Evolutionary conservation across 225 moss, liverwort and hornwort species (phyloP), one percentile per base, ranked within the genome.

Genomic region (Anthoceros angustus): DNA sequence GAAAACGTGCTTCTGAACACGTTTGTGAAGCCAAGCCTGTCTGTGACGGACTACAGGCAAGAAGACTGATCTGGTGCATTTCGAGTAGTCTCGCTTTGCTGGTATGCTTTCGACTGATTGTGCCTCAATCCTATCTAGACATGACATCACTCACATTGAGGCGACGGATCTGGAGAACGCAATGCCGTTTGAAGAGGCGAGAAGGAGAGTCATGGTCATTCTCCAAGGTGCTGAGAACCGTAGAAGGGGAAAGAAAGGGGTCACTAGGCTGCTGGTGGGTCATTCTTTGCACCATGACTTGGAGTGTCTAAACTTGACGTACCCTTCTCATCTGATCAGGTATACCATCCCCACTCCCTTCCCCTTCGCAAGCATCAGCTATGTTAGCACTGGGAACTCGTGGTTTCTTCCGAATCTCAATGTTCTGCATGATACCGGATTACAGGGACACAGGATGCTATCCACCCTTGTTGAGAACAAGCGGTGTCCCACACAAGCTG

Each of bases 281-380:
- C 85, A 86, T 70, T 80, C 76, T 69, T 76, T 86, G 74, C 80
- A 80, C 64, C 85, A 86, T 67, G 85, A 83, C 67, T 74, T 83
- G 26, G 80, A 77, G 66, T 83, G 82, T 74, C 76, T 86, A 21
- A 75, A 74, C 68, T 70, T 85, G 20, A 72, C 78, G 67, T 78
- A 83, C 49, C 78, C 83, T 46, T 74, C 80, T 25, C 79, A 83
- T 65, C 83, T 86, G 65, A 69, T 86, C 70, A 86, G 85, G 85
- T 83, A 24, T 12, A 10, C 40, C 74, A 24, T 12, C 38, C 41
- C 41, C 26, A 49, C 46, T 62, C 23, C 10, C 2, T 20, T 62
- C 9, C 42, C 62, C 11, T n/a, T 50, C 24, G 5, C 43, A 67
- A 48, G 18, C 55, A 32, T 32, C 69, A 60, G 64, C 42, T 49